Evolutionary conservation across 2,329 filamentous ascomycete genomes (phyloP).

Genomic region (Calonectria crousiana): DNA sequence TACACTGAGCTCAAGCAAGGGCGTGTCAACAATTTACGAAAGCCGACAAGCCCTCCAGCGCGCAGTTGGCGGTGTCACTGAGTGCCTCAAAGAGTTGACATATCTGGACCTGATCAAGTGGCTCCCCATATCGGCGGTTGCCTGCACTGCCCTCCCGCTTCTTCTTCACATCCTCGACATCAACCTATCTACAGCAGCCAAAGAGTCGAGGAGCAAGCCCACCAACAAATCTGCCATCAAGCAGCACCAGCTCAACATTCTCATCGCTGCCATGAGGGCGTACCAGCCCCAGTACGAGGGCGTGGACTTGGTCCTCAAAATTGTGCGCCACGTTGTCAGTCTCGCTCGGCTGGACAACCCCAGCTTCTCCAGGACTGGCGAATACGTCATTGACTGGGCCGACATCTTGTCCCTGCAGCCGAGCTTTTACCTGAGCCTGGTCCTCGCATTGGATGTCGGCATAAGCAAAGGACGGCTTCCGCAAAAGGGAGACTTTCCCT

Average conservation of each 20-base stretch:
- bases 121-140: background rate
- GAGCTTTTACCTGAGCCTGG: background rate
- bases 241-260: constrained; percentile 1
- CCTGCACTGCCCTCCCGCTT: background rate
- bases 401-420: background rate
- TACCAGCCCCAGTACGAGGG: background rate
- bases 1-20: background rate
- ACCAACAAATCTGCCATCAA: background rate
- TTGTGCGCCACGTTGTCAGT: background rate
- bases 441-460: background rate
- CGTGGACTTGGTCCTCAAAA: background rate
- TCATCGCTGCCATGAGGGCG: background rate
- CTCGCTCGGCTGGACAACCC: background rate
- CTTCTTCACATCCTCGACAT: background rate
- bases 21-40: background rate
- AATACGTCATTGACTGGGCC: background rate
- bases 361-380: background rate
- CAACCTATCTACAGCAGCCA: background rate
- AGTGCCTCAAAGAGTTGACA: background rate
- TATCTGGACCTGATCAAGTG: background rate
- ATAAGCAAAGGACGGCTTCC: background rate
- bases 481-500: background rate
- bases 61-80: background rate
- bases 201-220: background rate
- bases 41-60: background rate